Conservation (phyloP, 2,329 filamentous ascomycete species). For the Pyrenophora teres region DNA sequence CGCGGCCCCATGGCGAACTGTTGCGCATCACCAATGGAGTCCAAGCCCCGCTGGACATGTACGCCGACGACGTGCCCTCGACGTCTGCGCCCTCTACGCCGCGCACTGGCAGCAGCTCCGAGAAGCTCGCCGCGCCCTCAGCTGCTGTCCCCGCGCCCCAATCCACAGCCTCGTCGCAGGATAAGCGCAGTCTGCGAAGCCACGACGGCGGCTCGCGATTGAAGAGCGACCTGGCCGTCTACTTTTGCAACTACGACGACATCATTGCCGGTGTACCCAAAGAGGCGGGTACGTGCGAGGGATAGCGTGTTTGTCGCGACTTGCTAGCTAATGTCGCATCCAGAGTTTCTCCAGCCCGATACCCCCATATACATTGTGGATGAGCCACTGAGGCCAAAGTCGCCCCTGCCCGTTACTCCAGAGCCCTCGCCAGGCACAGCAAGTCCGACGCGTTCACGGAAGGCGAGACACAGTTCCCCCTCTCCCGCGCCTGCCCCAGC, state of each 20-base stretch:
- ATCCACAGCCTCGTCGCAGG: conserved; percentile 45
- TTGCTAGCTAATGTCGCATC: conserved; percentile 22
- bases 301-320: not conserved
- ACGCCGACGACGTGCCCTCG: conserved; percentile 41
- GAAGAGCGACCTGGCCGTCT: conserved; percentile 88
- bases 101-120: conserved; percentile 33
- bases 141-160: conserved; percentile 23
- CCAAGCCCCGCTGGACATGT: conserved; percentile 38
- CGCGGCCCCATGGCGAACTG: conserved; percentile 51
- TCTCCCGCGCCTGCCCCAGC: conserved; percentile 22
- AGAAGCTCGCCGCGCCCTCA: conserved; percentile 27
- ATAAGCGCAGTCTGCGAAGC: conserved; percentile 80
- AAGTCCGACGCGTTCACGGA: conserved; percentile 35
- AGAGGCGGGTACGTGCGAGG: conserved; percentile 66
- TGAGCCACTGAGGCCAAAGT: conserved; percentile 48
- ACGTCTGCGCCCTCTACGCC: conserved; percentile 34
- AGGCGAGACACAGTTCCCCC: conserved; percentile 26
- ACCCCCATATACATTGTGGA: conserved; percentile 76
- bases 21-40: conserved; percentile 52
- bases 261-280: conserved; percentile 84
- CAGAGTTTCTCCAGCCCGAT: conserved; percentile 74
- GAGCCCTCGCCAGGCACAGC: conserved; percentile 25
- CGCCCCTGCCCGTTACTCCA: conserved; percentile 26
- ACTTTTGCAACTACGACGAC: conserved; percentile 94
- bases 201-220: conserved; percentile 80